Base-by-base conservation (phyloP, 2,329 filamentous ascomycete species). In the Colletotrichum brevisporum region DNA sequence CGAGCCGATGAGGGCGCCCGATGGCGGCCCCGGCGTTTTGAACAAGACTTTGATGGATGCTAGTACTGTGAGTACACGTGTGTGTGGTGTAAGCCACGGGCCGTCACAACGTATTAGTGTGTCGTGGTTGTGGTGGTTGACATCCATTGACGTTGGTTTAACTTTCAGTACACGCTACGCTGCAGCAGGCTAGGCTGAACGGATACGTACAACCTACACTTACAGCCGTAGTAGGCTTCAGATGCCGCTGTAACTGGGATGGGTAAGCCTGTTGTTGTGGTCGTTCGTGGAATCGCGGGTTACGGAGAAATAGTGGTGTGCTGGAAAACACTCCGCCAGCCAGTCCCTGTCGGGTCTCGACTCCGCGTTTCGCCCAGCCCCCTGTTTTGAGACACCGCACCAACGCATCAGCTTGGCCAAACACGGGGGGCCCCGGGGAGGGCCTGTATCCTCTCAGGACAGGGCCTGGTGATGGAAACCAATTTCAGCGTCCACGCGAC, bases 371-470 rank as follows among this genome's bases (percentile, higher is more conserved):
- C 65, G 59, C 36, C 55, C 51, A 18, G 24, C 52, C 67, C 67
- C 67, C 63, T 67, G 67, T 52, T 62, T 63, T 69, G 68, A 71
- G 68, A 71, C 64, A 60, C 65, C 26, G 59, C 68, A 65, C 65
- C 65, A 69, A 55, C 65, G 65, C 66, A 45, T 59, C 68, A 70
- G 16, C 53, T 41, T 41, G 48, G 48, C 54, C 61, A 65, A 56
- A 48, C 52, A 62, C 24, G 21, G 47, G 27, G 61, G 41, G 39
- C 10, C 41, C 47, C 10, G 61, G 26, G 48, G 21, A 24, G 21
- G 21, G 21, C 21, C 21, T 24, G 21, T 24, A 24, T 2, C 21
- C 21, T 12, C 13, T 26, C 39, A 57, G 39, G 31, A 12, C 54
- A 16, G 47, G 55, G 16, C 55, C 27, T 24, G 21, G 2, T 24